Base-by-base conservation (phyloP, 1,139 yeast species). In the Pichia sp. region DNA sequence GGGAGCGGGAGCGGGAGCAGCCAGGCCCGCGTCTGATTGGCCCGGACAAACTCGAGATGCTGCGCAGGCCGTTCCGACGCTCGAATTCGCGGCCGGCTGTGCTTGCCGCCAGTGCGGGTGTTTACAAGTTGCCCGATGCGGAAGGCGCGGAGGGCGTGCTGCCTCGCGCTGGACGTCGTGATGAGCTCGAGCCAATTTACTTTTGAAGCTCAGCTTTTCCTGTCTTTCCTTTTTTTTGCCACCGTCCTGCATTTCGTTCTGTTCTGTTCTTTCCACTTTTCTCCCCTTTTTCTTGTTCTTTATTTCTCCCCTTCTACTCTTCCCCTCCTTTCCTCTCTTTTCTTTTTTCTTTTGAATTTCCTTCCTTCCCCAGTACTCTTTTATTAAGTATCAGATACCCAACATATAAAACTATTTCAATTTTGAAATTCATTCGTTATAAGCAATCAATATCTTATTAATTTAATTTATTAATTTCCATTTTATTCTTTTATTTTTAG, bases 11-110 rank as follows among this genome's bases (percentile, higher is more conserved):
- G 15, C n/a, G 32, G 11, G 38, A 18, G 38, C 38, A 25, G 18
- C 74, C 71, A 1, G n/a, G 25, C 9, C 26, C 16, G 29, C 37
- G 21, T 20, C 37, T 27, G 15, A 15, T 27, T 27, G 3, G 1
- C 19, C n/a, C 4, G 6, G n/a, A n/a, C n/a, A n/a, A n/a, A n/a
- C n/a, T n/a, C n/a, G n/a, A n/a, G n/a, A n/a, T n/a, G n/a, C n/a
- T n/a, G n/a, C n/a, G n/a, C n/a, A n/a, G n/a, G n/a, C n/a, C n/a
- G n/a, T n/a, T n/a, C n/a, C n/a, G n/a, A n/a, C n/a, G n/a, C n/a
- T n/a, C n/a, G n/a, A n/a, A n/a, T n/a, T n/a, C n/a, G n/a, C n/a
- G n/a, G n/a, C n/a, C n/a, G n/a, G n/a, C n/a, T n/a, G n/a, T n/a
- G n/a, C n/a, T n/a, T n/a, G n/a, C n/a, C n/a, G n/a, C n/a, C n/a